Conservation (phyloP, 2,329 filamentous ascomycete species). For the Apiospora saccharicola region DNA sequence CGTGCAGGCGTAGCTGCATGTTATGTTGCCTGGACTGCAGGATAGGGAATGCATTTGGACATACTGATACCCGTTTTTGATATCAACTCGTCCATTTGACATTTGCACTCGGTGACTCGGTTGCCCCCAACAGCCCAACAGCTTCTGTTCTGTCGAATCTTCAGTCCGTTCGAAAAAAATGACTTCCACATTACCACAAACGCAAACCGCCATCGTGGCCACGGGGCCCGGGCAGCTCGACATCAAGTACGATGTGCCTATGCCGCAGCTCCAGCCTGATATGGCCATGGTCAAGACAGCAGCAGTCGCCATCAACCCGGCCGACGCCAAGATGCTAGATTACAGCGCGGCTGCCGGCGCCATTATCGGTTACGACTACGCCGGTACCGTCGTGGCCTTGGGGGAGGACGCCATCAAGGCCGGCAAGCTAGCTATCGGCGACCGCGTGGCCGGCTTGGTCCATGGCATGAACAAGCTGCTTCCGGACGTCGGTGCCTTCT, state of each 20-base stretch:
- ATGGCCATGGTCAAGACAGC: slow-evolving; percentile 28
- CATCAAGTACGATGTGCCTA: neutral
- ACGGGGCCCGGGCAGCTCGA: neutral
- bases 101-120: no score
- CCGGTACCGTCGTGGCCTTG: slow-evolving; percentile 33
- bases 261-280: slow-evolving; percentile 25
- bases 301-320: slow-evolving; percentile 31
- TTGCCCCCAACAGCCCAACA: no score
- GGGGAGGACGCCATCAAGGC: slow-evolving; percentile 26
- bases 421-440: slow-evolving; percentile 30
- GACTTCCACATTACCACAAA: neutral
- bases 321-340: slow-evolving; percentile 31
- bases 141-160: no score
- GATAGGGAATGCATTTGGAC: no score
- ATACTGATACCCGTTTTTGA: no score
- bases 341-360: slow-evolving; percentile 26
- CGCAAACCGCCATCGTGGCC: slow-evolving; percentile 6
- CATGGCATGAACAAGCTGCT: slow-evolving; percentile 20
- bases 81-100: no score
- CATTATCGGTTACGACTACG: slow-evolving; percentile 34
- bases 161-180: no score
- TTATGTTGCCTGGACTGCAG: no score
- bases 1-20: no score
- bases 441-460: slow-evolving; percentile 30
- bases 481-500: slow-evolving; percentile 23